A percentile compares a stretch with the other conserved stretches of the same genome.
phyloP scores from a whole-genome alignment of 2,329 filamentous ascomycete genomes.

The Fusarium hainanense region DNA sequence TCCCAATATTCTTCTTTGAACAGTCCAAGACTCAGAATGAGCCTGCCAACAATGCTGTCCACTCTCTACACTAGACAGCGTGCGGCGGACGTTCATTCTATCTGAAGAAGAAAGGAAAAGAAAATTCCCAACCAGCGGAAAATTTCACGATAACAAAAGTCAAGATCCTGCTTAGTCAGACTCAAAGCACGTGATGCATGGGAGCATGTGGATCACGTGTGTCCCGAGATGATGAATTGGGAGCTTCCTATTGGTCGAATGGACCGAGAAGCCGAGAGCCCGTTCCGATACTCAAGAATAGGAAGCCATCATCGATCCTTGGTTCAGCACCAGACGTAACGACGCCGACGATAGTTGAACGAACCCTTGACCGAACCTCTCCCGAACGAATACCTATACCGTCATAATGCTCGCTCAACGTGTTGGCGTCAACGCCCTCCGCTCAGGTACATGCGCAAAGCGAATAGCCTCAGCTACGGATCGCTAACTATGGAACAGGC shows the following conservation, averaged over 20 bases:
- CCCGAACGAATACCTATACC: conserved; percentile 7
- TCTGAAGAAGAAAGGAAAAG: conserved; percentile 57
- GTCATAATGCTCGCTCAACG: conserved; percentile 66
- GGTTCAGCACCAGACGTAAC: conserved; percentile 21
- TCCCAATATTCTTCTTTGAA: conserved; percentile 58
- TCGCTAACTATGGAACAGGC: conserved; percentile 43
- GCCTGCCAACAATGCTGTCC: conserved; percentile 46
- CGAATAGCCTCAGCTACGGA: conserved; percentile 33
- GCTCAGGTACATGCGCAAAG: conserved; percentile 60
- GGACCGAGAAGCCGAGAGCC: conserved; percentile 59
- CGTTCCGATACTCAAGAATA: conserved; percentile 40
- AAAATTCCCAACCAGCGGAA: not conserved
- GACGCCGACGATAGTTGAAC: conserved; percentile 39
- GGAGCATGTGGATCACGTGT: conserved; percentile 43
- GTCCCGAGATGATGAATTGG: conserved; percentile 53
- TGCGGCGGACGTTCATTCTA: conserved; percentile 62
- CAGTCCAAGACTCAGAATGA: conserved; percentile 52
- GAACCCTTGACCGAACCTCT: conserved; percentile 28
- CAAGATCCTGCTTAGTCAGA: conserved; percentile 10
- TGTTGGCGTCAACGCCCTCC: conserved; percentile 68
- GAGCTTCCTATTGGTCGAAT: conserved; percentile 53
- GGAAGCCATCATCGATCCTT: conserved; percentile 39
- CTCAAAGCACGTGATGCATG: not conserved
- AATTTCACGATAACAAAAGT: conserved; percentile 11
- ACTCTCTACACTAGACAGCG: conserved; percentile 49